Evolutionary conservation across 2,329 filamentous ascomycete species (phyloP).

Genomic region (Monilinia aucupariae): DNA sequence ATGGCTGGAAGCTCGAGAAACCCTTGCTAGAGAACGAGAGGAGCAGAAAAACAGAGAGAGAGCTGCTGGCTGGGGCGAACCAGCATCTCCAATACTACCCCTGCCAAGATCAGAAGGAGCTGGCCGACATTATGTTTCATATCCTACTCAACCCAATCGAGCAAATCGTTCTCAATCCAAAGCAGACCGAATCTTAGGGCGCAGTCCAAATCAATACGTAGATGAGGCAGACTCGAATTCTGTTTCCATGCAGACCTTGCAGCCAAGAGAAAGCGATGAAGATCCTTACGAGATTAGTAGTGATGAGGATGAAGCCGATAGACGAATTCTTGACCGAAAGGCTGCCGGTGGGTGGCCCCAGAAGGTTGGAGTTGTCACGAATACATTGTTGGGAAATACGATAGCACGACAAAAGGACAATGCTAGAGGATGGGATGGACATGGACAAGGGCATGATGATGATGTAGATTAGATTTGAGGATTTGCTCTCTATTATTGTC

Average conservation of each 20-base stretch:
- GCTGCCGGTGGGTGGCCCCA: conserved; percentile 31
- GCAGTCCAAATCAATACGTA: conserved; percentile 31
- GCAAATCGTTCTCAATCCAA: conserved; percentile 30
- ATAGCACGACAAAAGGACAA: conserved; percentile 32
- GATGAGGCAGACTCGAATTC: conserved; percentile 25
- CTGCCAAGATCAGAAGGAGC: conserved; percentile 24
- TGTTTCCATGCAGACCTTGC: conserved; percentile 32
- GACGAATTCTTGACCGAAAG: conserved; percentile 25
- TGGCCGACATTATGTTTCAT: conserved; percentile 32
- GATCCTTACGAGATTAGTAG: conserved; percentile 33
- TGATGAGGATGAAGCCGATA: conserved; percentile 31
- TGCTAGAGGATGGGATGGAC: conserved; percentile 27
- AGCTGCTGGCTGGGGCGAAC: conserved; percentile 59
- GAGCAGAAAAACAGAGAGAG: conserved; percentile 59
- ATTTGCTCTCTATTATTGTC: not conserved
- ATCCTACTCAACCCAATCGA: conserved; percentile 18
- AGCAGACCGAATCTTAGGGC: conserved; percentile 36
- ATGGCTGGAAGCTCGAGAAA: conserved; percentile 69
- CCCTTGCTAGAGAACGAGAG: conserved; percentile 51
- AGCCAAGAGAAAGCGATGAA: conserved; percentile 24
- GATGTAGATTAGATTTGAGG: conserved; percentile 12
- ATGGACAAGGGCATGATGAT: conserved; percentile 30
- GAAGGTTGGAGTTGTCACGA: conserved; percentile 32
- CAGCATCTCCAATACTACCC: conserved; percentile 20
- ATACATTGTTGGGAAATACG: conserved; percentile 34